These are phyloP conservation scores for Crucibulum laeve DNA, from an alignment of 768 basidiomycete genomes.

Conservation along the genomic window DNA sequence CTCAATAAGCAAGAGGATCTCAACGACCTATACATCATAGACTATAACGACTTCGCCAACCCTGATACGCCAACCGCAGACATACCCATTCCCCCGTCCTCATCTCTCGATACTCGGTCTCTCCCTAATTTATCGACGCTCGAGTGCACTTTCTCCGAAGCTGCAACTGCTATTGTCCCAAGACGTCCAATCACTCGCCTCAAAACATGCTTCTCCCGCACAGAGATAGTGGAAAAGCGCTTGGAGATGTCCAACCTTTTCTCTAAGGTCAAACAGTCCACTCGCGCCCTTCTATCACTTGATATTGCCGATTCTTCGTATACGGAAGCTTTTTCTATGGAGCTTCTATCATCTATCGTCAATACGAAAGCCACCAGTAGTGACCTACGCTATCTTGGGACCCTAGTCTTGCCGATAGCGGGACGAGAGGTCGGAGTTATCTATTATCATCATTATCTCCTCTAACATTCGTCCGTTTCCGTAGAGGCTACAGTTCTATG, in stretches of 20 bases:
- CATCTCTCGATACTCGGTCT: conserved; percentile 21
- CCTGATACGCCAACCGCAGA: conserved; percentile 16
- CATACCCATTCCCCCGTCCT: background rate
- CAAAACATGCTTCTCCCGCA: conserved; percentile 65
- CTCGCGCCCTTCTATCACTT: conserved; percentile 41
- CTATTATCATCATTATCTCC: conserved; percentile 4
- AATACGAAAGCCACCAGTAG: conserved; percentile 23
- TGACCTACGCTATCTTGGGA: conserved; percentile 57
- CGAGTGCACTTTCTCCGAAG: conserved; percentile 68
- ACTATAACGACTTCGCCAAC: conserved; percentile 29
- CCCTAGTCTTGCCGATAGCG: conserved; percentile 57
- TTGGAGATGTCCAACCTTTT: conserved; percentile 47
- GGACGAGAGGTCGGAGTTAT: conserved; percentile 41
- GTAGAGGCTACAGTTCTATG: conserved; percentile 62
- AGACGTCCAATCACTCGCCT: conserved; percentile 55
- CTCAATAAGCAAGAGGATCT: conserved; percentile 43
- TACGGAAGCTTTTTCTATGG: conserved; percentile 47
- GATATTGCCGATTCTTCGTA: conserved; percentile 64
- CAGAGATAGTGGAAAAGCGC: conserved; percentile 43
- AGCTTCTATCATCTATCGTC: conserved; percentile 42
- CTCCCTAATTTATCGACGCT: conserved; percentile 49
- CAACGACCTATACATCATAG: conserved; percentile 44
- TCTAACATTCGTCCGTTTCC: conserved; percentile 4
- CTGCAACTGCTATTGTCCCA: conserved; percentile 52
- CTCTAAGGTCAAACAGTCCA: conserved; percentile 40